Evolutionary conservation across 495 filamentous ascomycete species (phyloP).

Genomic region (Penicillium ucsense): DNA sequence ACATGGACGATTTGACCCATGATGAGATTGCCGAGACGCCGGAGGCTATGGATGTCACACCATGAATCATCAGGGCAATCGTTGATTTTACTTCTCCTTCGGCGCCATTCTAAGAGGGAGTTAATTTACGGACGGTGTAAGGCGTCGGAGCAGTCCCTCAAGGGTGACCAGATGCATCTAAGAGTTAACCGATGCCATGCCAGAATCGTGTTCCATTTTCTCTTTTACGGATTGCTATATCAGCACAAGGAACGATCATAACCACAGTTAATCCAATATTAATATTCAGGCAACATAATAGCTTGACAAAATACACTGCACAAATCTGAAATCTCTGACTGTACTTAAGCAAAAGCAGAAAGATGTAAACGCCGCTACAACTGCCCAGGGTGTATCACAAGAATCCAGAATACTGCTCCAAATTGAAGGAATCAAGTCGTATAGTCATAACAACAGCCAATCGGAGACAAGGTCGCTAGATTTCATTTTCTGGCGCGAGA

Average conservation of each 20-base stretch:
- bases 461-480: slow-evolving; percentile 11
- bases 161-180: too few species aligned
- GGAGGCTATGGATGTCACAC: slow-evolving; percentile 12
- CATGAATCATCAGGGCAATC: neutral
- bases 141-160: too few species aligned
- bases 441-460: slow-evolving; percentile 10
- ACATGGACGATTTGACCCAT: neutral
- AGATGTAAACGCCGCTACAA: slow-evolving; percentile 11
- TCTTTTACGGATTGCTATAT: too few species aligned
- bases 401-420: slow-evolving; percentile 4
- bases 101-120: too few species aligned
- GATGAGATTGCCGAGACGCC: slow-evolving; percentile 6
- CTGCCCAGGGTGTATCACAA: slow-evolving; percentile 8
- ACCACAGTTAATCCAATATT: too few species aligned
- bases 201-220: too few species aligned
- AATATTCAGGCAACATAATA: neutral
- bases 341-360: neutral
- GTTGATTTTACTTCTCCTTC: too few species aligned
- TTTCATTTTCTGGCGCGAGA: slow-evolving; percentile 44
- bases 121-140: too few species aligned
- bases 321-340: neutral
- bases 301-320: neutral
- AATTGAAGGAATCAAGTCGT: slow-evolving; percentile 9
- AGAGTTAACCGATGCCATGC: too few species aligned
- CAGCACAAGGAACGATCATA: too few species aligned